Conservation (phyloP, 345 rosid genomes). For the Lenwebbia sp. region DNA sequence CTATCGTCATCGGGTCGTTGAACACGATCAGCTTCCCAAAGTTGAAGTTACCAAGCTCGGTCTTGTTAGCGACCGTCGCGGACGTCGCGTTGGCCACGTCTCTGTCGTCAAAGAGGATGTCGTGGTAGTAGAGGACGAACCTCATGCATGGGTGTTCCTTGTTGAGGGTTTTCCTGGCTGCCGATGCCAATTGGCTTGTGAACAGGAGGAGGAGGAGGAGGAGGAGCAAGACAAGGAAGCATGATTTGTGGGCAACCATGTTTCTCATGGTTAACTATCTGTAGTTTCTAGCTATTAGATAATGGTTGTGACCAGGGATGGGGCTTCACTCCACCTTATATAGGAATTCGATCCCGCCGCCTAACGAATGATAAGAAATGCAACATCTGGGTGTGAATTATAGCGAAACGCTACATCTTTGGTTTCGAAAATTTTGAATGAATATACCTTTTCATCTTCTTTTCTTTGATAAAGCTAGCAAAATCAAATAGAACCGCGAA, state of each 20-base stretch:
- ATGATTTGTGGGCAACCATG: background rate
- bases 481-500: too few species aligned
- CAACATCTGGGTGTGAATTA: too few species aligned
- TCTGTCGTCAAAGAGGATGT: slow-evolving; percentile 32
- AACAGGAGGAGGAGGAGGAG: slow-evolving; percentile 10
- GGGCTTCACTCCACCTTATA: background rate
- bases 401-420: background rate
- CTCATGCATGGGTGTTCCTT: slow-evolving; percentile 37
- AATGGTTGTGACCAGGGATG: background rate
- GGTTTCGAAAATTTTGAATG: too few species aligned
- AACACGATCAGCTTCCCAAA: slow-evolving; percentile 44
- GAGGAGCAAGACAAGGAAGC: background rate
- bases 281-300: background rate
- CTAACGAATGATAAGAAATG: background rate
- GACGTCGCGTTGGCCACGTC: slow-evolving; percentile 40
- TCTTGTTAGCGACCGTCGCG: slow-evolving; percentile 8
- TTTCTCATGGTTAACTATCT: background rate
- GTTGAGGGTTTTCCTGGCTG: background rate
- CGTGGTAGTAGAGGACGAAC: slow-evolving; percentile 40
- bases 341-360: too few species aligned
- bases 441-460: too few species aligned
- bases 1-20: slow-evolving; percentile 42
- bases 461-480: too few species aligned
- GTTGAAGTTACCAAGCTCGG: slow-evolving; percentile 25
- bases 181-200: slow-evolving; percentile 8